These are phyloP conservation scores for Heliamphora exappendiculata DNA, from an alignment of 148 eudicot genomes.

Conservation along the genomic window DNA sequence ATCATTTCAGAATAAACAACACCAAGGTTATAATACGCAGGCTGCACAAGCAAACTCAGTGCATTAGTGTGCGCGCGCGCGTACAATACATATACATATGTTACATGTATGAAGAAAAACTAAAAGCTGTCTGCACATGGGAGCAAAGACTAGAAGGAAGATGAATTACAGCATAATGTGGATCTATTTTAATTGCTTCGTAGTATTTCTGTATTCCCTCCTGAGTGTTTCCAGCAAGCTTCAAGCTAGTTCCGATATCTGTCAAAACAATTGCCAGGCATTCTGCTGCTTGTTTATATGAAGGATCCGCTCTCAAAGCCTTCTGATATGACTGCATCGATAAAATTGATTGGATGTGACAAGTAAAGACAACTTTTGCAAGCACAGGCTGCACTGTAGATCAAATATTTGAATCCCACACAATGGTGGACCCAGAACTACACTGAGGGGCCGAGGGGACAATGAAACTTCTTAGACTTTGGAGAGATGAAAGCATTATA, in stretches of 20 bases:
- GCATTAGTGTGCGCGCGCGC: slow-evolving; percentile 8
- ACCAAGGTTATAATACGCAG: slow-evolving; percentile 98
- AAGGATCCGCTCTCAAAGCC: slow-evolving; percentile 76
- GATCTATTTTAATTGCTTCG: slow-evolving; percentile 90
- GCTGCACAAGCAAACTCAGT: slow-evolving; percentile 52
- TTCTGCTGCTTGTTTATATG: slow-evolving; percentile 94
- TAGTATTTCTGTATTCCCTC: slow-evolving; percentile 94
- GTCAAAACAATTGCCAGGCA: slow-evolving; percentile 90
- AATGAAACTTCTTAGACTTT: too few relatives aligned
- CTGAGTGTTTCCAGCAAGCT: slow-evolving; percentile 95
- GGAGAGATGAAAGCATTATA: too few relatives aligned
- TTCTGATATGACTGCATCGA: slow-evolving; percentile 78
- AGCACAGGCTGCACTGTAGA: neutral
- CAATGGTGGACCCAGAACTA: too few relatives aligned
- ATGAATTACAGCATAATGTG: slow-evolving; percentile 81
- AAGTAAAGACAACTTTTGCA: neutral
- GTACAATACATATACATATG: too few relatives aligned
- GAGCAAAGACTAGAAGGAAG: slow-evolving; percentile 10
- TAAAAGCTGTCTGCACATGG: neutral
- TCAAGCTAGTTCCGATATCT: slow-evolving; percentile 93
- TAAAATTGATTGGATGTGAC: slow-evolving; percentile 3
- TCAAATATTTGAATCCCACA: neutral
- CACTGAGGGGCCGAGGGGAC: too few relatives aligned
- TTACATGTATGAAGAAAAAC: neutral
- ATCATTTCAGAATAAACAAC: slow-evolving; percentile 98